These are phyloP conservation scores for Venturia carpophila DNA, from an alignment of 2,329 filamentous ascomycete species.

Conservation along the genomic window DNA sequence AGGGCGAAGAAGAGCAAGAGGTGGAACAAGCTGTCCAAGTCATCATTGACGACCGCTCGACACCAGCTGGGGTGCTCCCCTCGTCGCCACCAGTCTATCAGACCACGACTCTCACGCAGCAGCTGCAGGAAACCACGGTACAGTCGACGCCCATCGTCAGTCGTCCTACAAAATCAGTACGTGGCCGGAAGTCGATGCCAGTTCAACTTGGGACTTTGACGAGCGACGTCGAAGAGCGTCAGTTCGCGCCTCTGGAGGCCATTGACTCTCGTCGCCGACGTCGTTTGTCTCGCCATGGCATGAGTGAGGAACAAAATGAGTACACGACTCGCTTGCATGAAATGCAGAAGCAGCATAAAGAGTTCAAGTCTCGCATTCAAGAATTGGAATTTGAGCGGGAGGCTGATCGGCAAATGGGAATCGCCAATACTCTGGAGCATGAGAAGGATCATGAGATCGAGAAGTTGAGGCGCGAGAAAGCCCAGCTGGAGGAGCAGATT, in stretches of 20 bases:
- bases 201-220: background rate
- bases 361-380: background rate
- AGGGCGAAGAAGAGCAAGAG: conserved; percentile 6
- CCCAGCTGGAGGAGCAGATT: background rate
- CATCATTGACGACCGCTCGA: background rate
- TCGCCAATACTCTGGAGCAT: background rate
- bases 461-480: background rate
- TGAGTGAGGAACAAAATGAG: conserved; percentile 10
- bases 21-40: background rate
- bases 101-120: conserved; percentile 2
- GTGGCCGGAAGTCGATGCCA: background rate
- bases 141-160: background rate
- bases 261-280: background rate
- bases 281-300: background rate
- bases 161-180: conserved; percentile 2
- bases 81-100: conserved; percentile 10
- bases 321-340: background rate
- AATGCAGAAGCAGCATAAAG: background rate
- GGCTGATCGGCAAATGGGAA: background rate
- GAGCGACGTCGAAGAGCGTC: background rate
- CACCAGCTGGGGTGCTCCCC: background rate
- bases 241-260: conserved; percentile 11
- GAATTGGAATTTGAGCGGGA: background rate
- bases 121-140: background rate
- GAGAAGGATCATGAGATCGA: background rate